Evolutionary conservation across 179 eudicot species (phyloP), one percentile per base, ranked within the genome.

Genomic region (Silene noctiflora): DNA sequence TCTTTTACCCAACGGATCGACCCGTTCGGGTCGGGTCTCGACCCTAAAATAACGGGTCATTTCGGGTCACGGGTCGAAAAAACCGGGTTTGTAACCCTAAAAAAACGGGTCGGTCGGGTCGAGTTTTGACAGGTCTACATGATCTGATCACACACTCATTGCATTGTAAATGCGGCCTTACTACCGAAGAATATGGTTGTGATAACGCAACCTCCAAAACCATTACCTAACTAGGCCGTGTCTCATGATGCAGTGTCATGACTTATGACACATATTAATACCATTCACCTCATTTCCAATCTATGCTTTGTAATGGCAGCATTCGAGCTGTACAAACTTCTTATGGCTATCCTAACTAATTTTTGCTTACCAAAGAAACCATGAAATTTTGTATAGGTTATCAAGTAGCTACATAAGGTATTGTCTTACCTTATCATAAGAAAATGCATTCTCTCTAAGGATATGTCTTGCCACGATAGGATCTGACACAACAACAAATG

Each of bases 401-500:
- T 35, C 59, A 27, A 14, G 24, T 61, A 51, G 44, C 4, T 65
- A 61, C 44, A 74, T 17, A 35, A 42, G 51, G 35, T 59, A 44
- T 69, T 82, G 89, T 91, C 93, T 63, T 83, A 96, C 99, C 98
- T 96, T 96, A 81, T 96, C 99, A 84, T 93, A 96, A 42, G 93
- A 90, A 89, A 93, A 93, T 75, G 98, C 96, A 79, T 96, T 96
- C 79, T 96, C 99, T 59, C 93, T 93, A 53, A 96, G 98, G 74
- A 96, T 89, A 77, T 96, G 84, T 76, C 90, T 87, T 0, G 91
- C 96, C 51, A 96, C 99, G 59, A 91, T 83, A 74, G 99, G 99
- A 81, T 96, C 99, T 60, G 98, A 96, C 63, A 96, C 96, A 63
- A 96, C 99, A 67, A 96, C 91, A 83, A 96, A 96, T 69, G 99